These are phyloP conservation scores for Pezicula neosporulosa DNA, from an alignment of 2,329 filamentous ascomycete species.

Conservation along the genomic window DNA sequence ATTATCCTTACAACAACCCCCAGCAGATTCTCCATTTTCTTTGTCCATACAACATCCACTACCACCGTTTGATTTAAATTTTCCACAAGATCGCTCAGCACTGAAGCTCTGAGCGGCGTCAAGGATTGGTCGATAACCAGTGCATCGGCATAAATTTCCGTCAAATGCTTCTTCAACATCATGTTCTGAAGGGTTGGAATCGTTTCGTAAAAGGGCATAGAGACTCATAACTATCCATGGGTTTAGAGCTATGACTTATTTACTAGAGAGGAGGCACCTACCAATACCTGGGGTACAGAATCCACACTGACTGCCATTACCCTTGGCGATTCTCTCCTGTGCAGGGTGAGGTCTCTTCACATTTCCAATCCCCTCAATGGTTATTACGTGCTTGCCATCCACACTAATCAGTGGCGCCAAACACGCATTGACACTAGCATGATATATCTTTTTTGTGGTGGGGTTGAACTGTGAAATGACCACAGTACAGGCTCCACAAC, in stretches of 20 bases:
- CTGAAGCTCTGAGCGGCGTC: slow-evolving; percentile 91
- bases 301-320: slow-evolving; percentile 86
- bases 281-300: slow-evolving; percentile 93
- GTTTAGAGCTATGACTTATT: no score
- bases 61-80: slow-evolving; percentile 45
- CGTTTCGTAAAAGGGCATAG: slow-evolving; percentile 88
- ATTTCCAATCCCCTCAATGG: slow-evolving; percentile 91
- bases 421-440: slow-evolving; percentile 95
- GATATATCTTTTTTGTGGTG: slow-evolving; percentile 80
- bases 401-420: slow-evolving; percentile 88
- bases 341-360: slow-evolving; percentile 82
- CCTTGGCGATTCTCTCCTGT: slow-evolving; percentile 86
- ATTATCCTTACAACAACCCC: slow-evolving; percentile 69
- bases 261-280: no score
- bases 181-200: slow-evolving; percentile 70
- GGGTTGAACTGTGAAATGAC: slow-evolving; percentile 93
- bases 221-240: slow-evolving; percentile 74
- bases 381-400: slow-evolving; percentile 97
- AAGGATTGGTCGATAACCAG: slow-evolving; percentile 89
- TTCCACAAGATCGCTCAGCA: slow-evolving; percentile 42
- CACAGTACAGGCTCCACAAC: slow-evolving; percentile 94
- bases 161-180: slow-evolving; percentile 96
- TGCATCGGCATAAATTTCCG: slow-evolving; percentile 93
- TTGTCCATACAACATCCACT: slow-evolving; percentile 72
- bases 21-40: slow-evolving; percentile 39